Percentiles rank a stretch among this genome's conserved stretches.
Evolutionary conservation across 768 basidiomycete species (phyloP).

Genomic region (Rhizopogon sp.): DNA sequence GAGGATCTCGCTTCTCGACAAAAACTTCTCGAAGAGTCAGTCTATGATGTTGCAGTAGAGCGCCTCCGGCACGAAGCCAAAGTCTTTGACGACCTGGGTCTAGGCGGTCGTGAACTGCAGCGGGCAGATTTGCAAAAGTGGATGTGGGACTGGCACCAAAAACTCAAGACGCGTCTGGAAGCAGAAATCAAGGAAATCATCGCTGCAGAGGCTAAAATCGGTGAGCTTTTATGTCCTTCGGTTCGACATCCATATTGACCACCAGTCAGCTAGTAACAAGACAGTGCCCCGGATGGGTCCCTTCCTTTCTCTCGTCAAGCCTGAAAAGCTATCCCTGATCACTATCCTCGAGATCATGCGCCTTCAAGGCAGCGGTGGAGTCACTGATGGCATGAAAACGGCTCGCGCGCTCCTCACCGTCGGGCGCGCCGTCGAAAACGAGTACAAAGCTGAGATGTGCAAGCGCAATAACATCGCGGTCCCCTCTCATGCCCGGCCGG

Average conservation of each 20-base stretch:
- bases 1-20: conserved; percentile 73
- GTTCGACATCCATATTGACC: background rate
- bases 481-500: conserved; percentile 27
- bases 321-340: conserved; percentile 80
- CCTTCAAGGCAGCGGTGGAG: conserved; percentile 67
- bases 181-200: conserved; percentile 46
- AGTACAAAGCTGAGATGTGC: conserved; percentile 84
- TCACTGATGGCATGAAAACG: conserved; percentile 86
- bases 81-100: conserved; percentile 50
- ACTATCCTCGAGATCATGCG: conserved; percentile 89
- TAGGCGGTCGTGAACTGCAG: conserved; percentile 41
- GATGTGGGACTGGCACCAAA: conserved; percentile 86
- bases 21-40: conserved; percentile 77
- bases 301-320: conserved; percentile 69
- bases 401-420: conserved; percentile 74
- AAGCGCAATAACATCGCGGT: conserved; percentile 55
- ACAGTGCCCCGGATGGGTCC: conserved; percentile 43
- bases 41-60: conserved; percentile 76
- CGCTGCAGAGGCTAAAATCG: conserved; percentile 26
- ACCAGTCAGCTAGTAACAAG: background rate
- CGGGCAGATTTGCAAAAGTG: conserved; percentile 55
- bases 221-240: conserved; percentile 11
- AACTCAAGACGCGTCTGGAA: conserved; percentile 47
- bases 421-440: conserved; percentile 82
- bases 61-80: conserved; percentile 63